Evolutionary conservation across 2,329 filamentous ascomycete species (phyloP).

Genomic region (Diplodia scrobiculata): DNA sequence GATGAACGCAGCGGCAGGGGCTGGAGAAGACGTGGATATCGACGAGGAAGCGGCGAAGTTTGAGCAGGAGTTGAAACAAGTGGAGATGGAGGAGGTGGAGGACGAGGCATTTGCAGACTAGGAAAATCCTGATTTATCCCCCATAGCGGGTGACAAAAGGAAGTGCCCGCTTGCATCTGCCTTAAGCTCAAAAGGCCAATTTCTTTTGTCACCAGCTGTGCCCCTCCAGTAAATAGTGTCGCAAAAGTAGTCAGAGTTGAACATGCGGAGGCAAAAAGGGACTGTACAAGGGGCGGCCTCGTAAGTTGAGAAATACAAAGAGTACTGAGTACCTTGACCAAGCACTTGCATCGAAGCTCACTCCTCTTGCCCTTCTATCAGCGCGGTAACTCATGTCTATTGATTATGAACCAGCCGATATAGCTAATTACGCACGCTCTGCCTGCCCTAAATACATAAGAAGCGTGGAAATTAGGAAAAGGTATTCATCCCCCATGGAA

Average conservation of each 20-base stretch:
- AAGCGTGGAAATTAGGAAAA: not conserved
- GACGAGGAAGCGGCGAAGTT: constrained; percentile 41
- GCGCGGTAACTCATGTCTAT: not conserved
- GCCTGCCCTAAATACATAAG: not conserved
- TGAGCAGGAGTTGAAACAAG: constrained; percentile 43
- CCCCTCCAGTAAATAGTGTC: not conserved
- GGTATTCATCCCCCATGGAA: not conserved
- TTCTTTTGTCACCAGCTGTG: too few species aligned
- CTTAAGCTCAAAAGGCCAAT: too few species aligned
- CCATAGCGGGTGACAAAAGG: too few species aligned
- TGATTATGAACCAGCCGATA: too few species aligned
- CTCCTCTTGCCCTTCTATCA: not conserved
- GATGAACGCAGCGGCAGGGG: constrained; percentile 45
- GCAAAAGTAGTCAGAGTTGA: not conserved
- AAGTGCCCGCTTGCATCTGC: too few species aligned
- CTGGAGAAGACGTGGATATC: constrained; percentile 34
- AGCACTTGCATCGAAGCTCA: not conserved
- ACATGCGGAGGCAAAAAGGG: not conserved
- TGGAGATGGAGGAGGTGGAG: constrained; percentile 52
- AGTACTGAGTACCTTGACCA: not conserved
- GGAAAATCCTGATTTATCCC: not conserved
- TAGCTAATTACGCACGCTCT: not conserved
- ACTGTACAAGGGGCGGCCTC: not conserved
- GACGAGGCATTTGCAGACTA: constrained; percentile 44
- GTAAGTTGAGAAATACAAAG: not conserved